Percentiles rank a stretch among this genome's conserved stretches.
phyloP scores from a whole-genome alignment of 495 filamentous ascomycete genomes.

The Aspergillus sparsus region DNA sequence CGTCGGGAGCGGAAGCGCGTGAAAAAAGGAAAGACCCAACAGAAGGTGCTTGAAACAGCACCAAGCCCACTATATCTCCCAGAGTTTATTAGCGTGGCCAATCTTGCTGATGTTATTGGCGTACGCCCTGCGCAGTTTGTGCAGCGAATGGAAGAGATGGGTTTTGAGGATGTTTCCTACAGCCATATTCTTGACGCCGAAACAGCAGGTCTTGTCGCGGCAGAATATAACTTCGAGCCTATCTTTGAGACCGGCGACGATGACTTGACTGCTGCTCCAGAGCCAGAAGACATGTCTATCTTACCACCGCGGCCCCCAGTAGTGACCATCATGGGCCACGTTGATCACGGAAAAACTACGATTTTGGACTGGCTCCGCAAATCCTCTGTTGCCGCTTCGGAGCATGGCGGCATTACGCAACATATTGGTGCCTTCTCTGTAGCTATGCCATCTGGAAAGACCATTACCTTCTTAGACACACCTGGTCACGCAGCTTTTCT shows the following conservation, averaged over 20 bases:
- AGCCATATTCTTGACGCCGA: constrained; percentile 88
- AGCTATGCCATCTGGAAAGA: constrained; percentile 76
- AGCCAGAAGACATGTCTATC: constrained; percentile 65
- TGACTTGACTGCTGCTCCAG: constrained; percentile 72
- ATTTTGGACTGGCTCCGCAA: constrained; percentile 93
- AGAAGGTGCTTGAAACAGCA: constrained; percentile 37
- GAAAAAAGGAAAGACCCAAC: constrained; percentile 48
- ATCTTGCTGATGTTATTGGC: constrained; percentile 76
- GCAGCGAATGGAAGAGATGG: constrained; percentile 65
- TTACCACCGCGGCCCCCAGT: constrained; percentile 83
- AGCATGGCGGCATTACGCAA: constrained; percentile 97
- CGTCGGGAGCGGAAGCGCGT: constrained; percentile 45
- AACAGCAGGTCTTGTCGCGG: constrained; percentile 83
- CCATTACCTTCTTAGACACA: constrained; percentile 95
- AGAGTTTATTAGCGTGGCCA: constrained; percentile 84
- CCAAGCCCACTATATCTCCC: constrained; percentile 75
- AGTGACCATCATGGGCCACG: constrained; percentile 99
- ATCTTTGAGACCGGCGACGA: constrained; percentile 68
- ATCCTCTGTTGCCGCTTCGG: constrained; percentile 82
- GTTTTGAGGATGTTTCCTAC: constrained; percentile 77
- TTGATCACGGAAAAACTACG: constrained; percentile 98
- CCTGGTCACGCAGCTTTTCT: constrained; percentile 96
- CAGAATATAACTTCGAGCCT: constrained; percentile 92
- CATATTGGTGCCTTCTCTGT: constrained; percentile 99
- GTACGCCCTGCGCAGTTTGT: constrained; percentile 74